Base-by-base conservation (phyloP, 2,329 filamentous ascomycete genomes). In the Talaromyces amestolkiae region DNA sequence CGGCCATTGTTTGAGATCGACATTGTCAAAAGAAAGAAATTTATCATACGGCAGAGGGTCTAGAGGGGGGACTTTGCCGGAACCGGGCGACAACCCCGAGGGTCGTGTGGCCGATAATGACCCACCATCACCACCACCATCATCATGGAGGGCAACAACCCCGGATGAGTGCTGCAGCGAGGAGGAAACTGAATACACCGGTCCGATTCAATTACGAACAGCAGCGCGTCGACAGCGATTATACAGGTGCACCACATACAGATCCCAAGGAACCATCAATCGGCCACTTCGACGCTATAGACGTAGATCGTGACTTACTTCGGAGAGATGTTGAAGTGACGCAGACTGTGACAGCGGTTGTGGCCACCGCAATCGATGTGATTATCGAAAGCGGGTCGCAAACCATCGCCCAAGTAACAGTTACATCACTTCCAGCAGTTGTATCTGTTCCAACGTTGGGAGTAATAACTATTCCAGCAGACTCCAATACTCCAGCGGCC, bases 381-480 rank as follows among this genome's bases (percentile, higher is more conserved):
- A 68, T 72, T 22, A 66, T 68, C 27, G 64, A 68, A 53, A 69
- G 69, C 64, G 70, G 70, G n/a, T 68, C 70, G 13, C 56, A 17
- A 15, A 70, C 67, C 10, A 47, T 71, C 47, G 67, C 66, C 22
- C 56, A 68, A 53, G 70, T 69, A 53, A 72, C 70, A 22, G 69
- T 73, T 39, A 51, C 68, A 51, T 69, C 69, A 17, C 68, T 73
- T 15, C 70, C 71, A 17, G 70, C 71, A 39, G 69, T 68, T 17
- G 66, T 73, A 27, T 72, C 71, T 24, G 69, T 71, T 47, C 68
- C 70, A 17, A 31, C 65, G 13, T 59, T 70, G 31, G 71, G 71
- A 3, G 31, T 66, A 54, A 51, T 72, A 24, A 72, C 71, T 6
- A 69, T 72, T 56, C 70, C 70, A 11, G 66, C 68, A 45, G 68